phyloP scores from a whole-genome alignment of 2,329 filamentous ascomycete species.

The Beauveria bassiana region DNA sequence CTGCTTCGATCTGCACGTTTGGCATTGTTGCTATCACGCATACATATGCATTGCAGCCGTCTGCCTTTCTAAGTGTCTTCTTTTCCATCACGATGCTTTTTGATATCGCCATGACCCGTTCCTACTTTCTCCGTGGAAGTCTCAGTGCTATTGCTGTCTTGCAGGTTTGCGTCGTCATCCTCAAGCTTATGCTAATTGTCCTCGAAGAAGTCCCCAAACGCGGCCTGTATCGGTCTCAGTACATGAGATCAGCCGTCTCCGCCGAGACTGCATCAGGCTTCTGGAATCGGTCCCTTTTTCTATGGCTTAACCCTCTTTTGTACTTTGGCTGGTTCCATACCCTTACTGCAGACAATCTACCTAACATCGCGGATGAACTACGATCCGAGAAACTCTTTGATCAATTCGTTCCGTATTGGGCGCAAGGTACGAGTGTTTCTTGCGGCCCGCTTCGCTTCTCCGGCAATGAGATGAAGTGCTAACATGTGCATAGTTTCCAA shows the following conservation, averaged over 20 bases:
- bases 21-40: neutral
- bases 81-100: neutral
- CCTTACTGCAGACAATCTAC: neutral
- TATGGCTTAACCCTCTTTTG: neutral
- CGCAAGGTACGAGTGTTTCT: neutral
- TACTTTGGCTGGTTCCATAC: neutral
- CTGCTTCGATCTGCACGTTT: neutral
- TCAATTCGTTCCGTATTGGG: neutral
- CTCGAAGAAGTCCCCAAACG: slow-evolving; percentile 4
- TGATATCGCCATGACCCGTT: neutral
- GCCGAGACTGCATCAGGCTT: neutral
- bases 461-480: no score
- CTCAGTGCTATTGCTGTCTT: neutral
- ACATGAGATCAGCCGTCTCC: neutral
- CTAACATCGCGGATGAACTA: neutral
- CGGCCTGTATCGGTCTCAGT: neutral
- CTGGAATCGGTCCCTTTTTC: neutral
- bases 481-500: neutral
- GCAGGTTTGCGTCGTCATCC: neutral
- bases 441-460: neutral
- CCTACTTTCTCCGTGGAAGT: neutral
- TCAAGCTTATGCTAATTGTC: neutral
- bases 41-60: neutral
- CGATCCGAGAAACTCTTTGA: neutral
- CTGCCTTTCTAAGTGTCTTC: neutral